phyloP scores from a whole-genome alignment of 805 yeast genomes.

The Maudiozyma bulderi region DNA sequence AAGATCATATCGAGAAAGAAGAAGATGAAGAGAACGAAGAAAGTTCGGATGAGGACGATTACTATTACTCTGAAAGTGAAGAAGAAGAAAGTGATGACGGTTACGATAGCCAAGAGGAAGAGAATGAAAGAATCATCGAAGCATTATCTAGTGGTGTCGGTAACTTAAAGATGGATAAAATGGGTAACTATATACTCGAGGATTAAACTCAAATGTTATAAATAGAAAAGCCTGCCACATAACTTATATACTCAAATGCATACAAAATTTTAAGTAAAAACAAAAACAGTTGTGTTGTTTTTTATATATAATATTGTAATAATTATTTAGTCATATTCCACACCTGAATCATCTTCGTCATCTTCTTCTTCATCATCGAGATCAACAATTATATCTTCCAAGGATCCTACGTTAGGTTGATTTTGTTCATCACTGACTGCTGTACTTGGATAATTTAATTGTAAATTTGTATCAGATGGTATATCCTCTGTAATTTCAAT shows the following conservation, averaged over 20 bases:
- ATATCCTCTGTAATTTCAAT: neutral
- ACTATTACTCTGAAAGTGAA: constrained; percentile 22
- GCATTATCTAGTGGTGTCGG: constrained; percentile 57
- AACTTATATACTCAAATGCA: neutral
- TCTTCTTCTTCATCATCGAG: constrained; percentile 21
- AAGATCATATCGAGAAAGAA: constrained; percentile 38
- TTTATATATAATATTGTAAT: neutral
- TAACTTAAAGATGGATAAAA: constrained; percentile 66
- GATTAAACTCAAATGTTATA: constrained; percentile 10
- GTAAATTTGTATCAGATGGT: neutral
- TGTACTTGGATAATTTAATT: neutral
- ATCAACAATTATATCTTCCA: constrained; percentile 23
- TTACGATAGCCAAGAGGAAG: constrained; percentile 33
- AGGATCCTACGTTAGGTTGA: constrained; percentile 1
- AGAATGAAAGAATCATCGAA: constrained; percentile 55
- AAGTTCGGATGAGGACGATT: constrained; percentile 17
- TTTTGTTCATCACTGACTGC: neutral
- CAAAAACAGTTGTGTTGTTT: neutral
- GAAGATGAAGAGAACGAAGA: constrained; percentile 41
- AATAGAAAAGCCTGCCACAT: neutral
- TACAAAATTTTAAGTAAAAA: neutral
- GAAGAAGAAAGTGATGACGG: constrained; percentile 25
- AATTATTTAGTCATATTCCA: constrained; percentile 25
- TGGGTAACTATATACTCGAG: constrained; percentile 73
- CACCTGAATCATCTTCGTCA: constrained; percentile 31